Evolutionary conservation across 2,329 filamentous ascomycete genomes (phyloP), one percentile per base, ranked within the genome.

Genomic region (Colletotrichum sansevieriae): DNA sequence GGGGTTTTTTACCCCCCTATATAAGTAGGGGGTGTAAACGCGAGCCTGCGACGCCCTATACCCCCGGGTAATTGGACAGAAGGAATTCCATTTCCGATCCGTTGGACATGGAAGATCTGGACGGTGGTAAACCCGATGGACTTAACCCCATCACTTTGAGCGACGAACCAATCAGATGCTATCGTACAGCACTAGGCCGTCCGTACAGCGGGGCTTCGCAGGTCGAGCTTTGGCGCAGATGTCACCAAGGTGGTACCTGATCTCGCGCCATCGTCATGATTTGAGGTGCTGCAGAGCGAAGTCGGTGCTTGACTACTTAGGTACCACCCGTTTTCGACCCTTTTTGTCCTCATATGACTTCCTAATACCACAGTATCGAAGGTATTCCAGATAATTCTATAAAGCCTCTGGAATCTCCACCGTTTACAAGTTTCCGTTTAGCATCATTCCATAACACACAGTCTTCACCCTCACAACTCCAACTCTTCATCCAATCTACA

Each of bases 101-200:
- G 18, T 69, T 62, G 66, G 66, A 35, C 60, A 66, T 52, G 61
- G 56, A 69, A 33, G 49, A 15, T 20, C 13, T 51, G 18, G 3
- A 29, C 18, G 62, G 39, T 59, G 65, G 39, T 68, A 65, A 68
- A 49, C 35, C 65, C 65, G 62, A 39, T 12, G 29, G 18, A 11
- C 65, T 29, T 55, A 49, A 47, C 33, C 47, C 65, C 54, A 49
- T 15, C 33, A 20, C 33, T 6, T 15, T n/a, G 18, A 9, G 18
- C 52, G 39, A 39, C 33, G n/a, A 39, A 22, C 35, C 13, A 33
- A 35, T 41, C 35, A 37, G 52, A 33, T 13, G 35, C 18, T 5
- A 12, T n/a, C 49, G 10, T 12, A 29, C 49, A n/a, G 29, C 37
- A 13, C 10, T 13, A 39, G 3, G 13, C 49, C 25, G 49, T 33